Conservation (phyloP, 2,329 filamentous ascomycete genomes). For the Colletotrichum sp. region DNA sequence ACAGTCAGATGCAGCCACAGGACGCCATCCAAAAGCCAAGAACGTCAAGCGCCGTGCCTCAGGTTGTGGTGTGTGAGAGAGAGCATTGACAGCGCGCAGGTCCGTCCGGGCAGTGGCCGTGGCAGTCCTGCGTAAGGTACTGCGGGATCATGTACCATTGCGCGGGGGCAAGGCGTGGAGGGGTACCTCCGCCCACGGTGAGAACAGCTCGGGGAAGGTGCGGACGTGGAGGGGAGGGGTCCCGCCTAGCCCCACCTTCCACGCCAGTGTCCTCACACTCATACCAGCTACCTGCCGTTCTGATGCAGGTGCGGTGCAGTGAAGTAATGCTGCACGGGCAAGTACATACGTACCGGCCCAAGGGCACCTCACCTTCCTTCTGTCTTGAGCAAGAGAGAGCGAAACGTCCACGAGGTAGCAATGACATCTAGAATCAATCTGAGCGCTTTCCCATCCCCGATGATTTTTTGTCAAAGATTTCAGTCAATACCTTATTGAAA, state of each 20-base stretch:
- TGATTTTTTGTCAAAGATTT: neutral
- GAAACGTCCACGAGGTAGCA: neutral
- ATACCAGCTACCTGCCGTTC: neutral
- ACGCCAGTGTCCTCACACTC: neutral
- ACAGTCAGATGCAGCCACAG: neutral
- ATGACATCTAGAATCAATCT: neutral
- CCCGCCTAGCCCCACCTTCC: conserved; percentile 3
- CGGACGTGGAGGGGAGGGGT: neutral
- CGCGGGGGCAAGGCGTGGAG: neutral
- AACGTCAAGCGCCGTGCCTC: neutral
- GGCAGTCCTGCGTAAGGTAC: neutral
- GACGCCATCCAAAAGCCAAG: neutral
- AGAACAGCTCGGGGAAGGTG: neutral
- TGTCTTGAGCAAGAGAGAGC: neutral
- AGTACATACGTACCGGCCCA: neutral
- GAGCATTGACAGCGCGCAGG: neutral
- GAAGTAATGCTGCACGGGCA: neutral
- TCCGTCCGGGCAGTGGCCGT: neutral
- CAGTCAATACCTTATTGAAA: neutral
- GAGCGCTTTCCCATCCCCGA: neutral
- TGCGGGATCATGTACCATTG: neutral
- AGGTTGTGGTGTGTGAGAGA: neutral
- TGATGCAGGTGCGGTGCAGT: neutral
- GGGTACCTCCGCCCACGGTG: conserved; percentile 1
- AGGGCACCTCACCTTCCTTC: neutral